Evolutionary conservation across 257 asterid genomes (phyloP).

Genomic region (Phtheirospermum japonicum): DNA sequence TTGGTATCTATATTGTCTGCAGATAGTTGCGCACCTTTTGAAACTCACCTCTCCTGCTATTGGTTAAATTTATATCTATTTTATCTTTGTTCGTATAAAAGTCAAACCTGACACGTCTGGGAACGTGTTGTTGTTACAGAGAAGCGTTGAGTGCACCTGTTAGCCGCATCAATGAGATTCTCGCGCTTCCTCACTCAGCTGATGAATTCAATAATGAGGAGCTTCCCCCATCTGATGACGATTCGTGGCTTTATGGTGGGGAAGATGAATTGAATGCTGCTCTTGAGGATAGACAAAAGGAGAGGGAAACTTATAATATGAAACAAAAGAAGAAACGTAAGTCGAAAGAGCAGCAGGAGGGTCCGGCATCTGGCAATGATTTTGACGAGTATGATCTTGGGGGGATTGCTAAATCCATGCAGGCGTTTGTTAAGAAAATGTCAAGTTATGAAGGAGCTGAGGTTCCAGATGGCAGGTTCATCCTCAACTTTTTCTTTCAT

Average conservation of each 20-base stretch:
- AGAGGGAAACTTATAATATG: slow-evolving; percentile 68
- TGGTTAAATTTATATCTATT: not conserved
- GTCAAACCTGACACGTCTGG: slow-evolving; percentile 4
- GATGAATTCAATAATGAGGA: slow-evolving; percentile 58
- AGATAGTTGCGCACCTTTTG: not conserved
- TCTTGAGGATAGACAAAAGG: slow-evolving; percentile 86
- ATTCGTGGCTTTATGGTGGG: slow-evolving; percentile 90
- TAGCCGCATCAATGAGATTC: slow-evolving; percentile 75
- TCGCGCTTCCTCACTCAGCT: slow-evolving; percentile 63
- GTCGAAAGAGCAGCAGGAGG: slow-evolving; percentile 49
- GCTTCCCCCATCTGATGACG: slow-evolving; percentile 87
- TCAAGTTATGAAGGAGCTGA: slow-evolving; percentile 94
- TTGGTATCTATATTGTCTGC: slow-evolving; percentile 2
- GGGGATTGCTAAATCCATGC: slow-evolving; percentile 83
- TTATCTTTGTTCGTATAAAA: slow-evolving; percentile 6
- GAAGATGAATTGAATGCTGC: slow-evolving; percentile 82
- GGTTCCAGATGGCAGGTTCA: slow-evolving; percentile 68
- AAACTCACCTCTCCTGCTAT: too few relatives aligned
- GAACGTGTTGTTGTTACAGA: slow-evolving; percentile 45
- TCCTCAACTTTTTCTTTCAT: slow-evolving; percentile 21
- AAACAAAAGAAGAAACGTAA: slow-evolving; percentile 59
- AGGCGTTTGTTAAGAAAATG: slow-evolving; percentile 62
- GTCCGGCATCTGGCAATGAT: slow-evolving; percentile 39
- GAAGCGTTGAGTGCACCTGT: slow-evolving; percentile 75
- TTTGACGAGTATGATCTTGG: slow-evolving; percentile 62